Evolutionary conservation across 495 filamentous ascomycete species (phyloP), one percentile per base, ranked within the genome.

Genomic region (Articulospora tetracladia): DNA sequence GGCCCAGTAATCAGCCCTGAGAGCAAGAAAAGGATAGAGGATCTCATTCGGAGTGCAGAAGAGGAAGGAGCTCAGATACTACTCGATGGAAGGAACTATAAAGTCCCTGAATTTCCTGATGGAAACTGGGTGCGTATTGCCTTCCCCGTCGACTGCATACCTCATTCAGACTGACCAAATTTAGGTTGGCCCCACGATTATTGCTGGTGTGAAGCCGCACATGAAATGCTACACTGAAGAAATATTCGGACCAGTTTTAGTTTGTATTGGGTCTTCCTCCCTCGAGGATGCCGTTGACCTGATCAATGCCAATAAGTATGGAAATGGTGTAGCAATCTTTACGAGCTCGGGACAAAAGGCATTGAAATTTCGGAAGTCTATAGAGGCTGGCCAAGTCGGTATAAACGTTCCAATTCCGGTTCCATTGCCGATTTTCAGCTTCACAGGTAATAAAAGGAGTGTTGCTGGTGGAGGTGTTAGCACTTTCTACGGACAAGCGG

Each of bases 401-500:
- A 86, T 92, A 73, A 92, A 92, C 64, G 88, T 93, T 22, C 90
- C 90, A 24, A 93, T 93, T 58, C 83, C 83, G 2, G 93, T 96
- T 3, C 93, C 94, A 17, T 79, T 95, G 39, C 90, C 93, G 67
- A 95, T 97, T 90, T 98, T 97, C 77, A 89, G 84, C 55, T 98
- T 98, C 77, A 98, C 94, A 19, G 94, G 94, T 54, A 98, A 98
- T 75, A 98, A 98, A 86, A 92, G 88, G 79, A 93, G 88, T 70
- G 81, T 98, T 50, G 94, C 94, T 0, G 94, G 94, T 41, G 92
- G 93, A 23, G 93, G 94, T 57, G 92, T 89, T 39, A 96, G 86
- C 75, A 93, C 91, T 11, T 98, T 98, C 70, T 98, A 98, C 68
- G 94, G 94, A 54, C 89, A 91, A 73, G 87, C 91, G 15, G 94